phyloP scores from a whole-genome alignment of 176 grass and related monocot genomes.

The Musa acuminata region DNA sequence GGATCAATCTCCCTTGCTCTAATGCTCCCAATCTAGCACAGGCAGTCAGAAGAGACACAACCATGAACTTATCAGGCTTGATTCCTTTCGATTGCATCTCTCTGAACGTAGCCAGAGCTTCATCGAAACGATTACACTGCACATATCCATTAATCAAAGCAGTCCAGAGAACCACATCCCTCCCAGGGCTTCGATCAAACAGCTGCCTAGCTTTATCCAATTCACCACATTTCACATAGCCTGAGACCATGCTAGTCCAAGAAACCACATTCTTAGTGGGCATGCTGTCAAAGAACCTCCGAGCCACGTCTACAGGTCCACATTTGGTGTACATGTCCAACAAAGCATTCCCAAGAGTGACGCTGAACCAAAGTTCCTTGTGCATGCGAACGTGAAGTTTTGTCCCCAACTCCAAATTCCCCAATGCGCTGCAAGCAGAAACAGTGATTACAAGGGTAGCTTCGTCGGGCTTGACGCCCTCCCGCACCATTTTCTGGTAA shows the following conservation, averaged over 20 bases:
- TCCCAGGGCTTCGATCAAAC: conserved; percentile 38
- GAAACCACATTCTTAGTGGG: conserved; percentile 44
- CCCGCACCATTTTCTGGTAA: conserved; percentile 33
- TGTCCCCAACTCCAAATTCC: conserved; percentile 40
- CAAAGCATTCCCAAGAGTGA: conserved; percentile 47
- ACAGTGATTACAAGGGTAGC: conserved; percentile 29
- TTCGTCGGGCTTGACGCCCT: conserved; percentile 30
- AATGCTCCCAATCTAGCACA: conserved; percentile 47
- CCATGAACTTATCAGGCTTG: conserved; percentile 54
- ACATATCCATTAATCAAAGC: conserved; percentile 55
- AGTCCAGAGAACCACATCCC: conserved; percentile 62
- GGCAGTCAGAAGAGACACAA: conserved; percentile 47
- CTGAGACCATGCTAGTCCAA: conserved; percentile 43
- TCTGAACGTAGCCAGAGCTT: conserved; percentile 46
- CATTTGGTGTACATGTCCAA: conserved; percentile 60
- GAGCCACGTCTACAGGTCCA: conserved; percentile 34
- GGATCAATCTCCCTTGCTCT: conserved; percentile 21
- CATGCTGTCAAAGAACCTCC: conserved; percentile 37
- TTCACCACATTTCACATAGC: conserved; percentile 31
- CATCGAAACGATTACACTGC: conserved; percentile 39
- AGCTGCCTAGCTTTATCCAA: conserved; percentile 44
- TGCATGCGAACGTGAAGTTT: conserved; percentile 46
- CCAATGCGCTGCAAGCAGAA: conserved; percentile 34
- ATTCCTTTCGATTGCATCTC: conserved; percentile 44
- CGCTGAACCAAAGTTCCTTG: conserved; percentile 29